phyloP scores from a whole-genome alignment of 2,329 filamentous ascomycete species.

The Lasiodiplodia sp. region DNA sequence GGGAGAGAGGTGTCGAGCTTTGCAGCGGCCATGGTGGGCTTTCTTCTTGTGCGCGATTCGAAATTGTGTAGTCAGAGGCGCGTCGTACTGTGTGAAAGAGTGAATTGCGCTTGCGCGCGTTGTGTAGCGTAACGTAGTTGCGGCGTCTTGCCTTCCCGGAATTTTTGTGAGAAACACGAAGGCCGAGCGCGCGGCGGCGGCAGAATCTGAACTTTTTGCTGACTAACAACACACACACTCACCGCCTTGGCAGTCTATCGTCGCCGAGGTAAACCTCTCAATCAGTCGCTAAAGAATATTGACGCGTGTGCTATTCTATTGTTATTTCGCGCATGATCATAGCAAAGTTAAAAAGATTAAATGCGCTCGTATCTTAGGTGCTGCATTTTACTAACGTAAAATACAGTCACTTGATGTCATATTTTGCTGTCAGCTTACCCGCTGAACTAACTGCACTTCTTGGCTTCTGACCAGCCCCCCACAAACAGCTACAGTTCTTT shows the following conservation, averaged over 20 bases:
- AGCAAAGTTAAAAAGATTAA: background rate
- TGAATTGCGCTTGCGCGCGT: background rate
- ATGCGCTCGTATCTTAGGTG: background rate
- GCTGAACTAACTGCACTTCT: no score
- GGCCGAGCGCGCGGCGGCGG: background rate
- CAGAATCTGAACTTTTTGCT: constrained; percentile 7
- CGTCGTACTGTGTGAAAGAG: background rate
- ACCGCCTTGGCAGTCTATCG: background rate
- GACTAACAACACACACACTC: background rate
- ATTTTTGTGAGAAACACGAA: background rate
- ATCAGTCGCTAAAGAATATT: background rate
- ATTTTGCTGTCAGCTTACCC: background rate
- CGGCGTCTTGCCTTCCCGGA: no score
- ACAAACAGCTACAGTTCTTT: background rate
- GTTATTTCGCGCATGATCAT: background rate
- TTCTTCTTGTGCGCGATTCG: background rate
- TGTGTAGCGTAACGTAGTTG: background rate
- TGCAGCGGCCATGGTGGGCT: constrained; percentile 31
- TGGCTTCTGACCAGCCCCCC: background rate
- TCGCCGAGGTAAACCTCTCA: background rate
- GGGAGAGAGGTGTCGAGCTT: constrained; percentile 45
- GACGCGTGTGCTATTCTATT: background rate
- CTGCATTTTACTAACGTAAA: background rate
- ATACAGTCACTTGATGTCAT: background rate
- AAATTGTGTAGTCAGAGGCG: background rate